Evolutionary conservation across 805 yeast species (phyloP), one percentile per base, ranked within the genome.

Genomic region (Saturnispora halmiae): DNA sequence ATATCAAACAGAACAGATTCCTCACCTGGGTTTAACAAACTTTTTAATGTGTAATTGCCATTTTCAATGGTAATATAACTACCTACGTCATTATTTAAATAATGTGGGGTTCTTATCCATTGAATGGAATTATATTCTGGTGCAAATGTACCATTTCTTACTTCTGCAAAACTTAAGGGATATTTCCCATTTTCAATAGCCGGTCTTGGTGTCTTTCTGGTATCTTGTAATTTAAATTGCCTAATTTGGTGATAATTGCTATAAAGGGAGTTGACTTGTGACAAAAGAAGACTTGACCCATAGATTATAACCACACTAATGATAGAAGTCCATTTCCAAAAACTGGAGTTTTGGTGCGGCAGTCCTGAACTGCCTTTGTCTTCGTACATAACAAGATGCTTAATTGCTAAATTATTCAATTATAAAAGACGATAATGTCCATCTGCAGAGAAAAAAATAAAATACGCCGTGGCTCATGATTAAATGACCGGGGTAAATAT

Each of bases 51-150:
- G 47, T 80, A 81, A n/a, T 63, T 60, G 16, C 64, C 64, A 27
- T 67, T 56, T 11, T 66, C 66, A 28, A 64, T 62, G 1, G 73
- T 69, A 22, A 82, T 69, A 55, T 72, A 85, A 6, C 84, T 71
- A 4, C 94, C 94, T 43, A 70, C 70, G 54, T 80, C 88, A 46
- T 73, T 60, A 10, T 49, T 47, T 8, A 61, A 52, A 0, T 80
- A 72, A 19, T 66, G 66, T 2, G 75, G 74, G 1, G 68, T 60
- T 41, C 53, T 53, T 34, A 84, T 73, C 95, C 95, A 85, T 56
- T 82, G 90, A 25, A 85, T 65, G 7, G 70, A 57, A 46, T 73
- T 72, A 37, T 52, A 59, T 13, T 63, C 58, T 0, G 92, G 80
- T 0, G 54, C 46, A 50, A 82, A 82, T 3, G 72, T 66, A 1